Conservation (phyloP, 345 rosid genomes). For the Citrus inodora region DNA sequence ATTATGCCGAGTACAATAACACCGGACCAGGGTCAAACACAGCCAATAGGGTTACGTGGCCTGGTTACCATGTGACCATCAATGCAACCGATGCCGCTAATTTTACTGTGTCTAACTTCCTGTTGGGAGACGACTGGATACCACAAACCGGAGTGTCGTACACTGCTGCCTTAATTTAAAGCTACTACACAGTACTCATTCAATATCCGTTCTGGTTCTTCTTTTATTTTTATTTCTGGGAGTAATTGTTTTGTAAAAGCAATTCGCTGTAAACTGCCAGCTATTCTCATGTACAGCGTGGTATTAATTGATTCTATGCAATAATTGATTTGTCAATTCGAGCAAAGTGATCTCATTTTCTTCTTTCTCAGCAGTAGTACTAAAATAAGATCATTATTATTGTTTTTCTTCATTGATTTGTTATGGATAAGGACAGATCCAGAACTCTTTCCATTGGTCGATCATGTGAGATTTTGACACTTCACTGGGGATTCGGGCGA, state of each 20-base stretch:
- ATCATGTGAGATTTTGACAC: too few relatives aligned
- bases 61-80: constrained; percentile 51
- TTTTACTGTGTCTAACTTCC: constrained; percentile 60
- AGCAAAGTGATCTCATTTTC: not conserved
- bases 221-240: not conserved
- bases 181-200: not conserved
- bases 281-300: constrained; percentile 9
- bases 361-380: not conserved
- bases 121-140: constrained; percentile 70
- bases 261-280: not conserved
- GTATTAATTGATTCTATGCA: not conserved
- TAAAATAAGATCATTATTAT: too few relatives aligned
- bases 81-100: constrained; percentile 58
- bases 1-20: constrained; percentile 70
- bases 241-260: not conserved
- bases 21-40: constrained; percentile 68
- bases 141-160: constrained; percentile 63
- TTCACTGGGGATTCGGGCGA: too few relatives aligned
- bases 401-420: too few relatives aligned
- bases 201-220: constrained; percentile 7
- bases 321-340: not conserved
- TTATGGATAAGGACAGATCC: not conserved
- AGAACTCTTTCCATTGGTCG: too few relatives aligned
- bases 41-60: constrained; percentile 58
- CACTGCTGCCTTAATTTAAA: constrained; percentile 28